Percentiles rank a stretch among this genome's conserved stretches.
These are phyloP conservation scores for Physaria fendleri DNA, from an alignment of 345 rosid species.

Conservation along the genomic window DNA sequence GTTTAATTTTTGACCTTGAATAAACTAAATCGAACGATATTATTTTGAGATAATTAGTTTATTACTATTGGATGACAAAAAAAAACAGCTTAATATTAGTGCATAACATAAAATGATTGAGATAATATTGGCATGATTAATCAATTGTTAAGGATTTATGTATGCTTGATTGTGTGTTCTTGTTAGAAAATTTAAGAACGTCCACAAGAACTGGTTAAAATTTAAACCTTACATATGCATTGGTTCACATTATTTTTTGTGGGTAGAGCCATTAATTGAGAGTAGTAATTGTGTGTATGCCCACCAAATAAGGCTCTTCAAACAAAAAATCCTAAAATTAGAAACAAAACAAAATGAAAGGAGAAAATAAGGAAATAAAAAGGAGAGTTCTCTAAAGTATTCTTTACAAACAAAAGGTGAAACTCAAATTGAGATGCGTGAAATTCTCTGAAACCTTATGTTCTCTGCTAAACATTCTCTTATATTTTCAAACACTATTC, in stretches of 20 bases:
- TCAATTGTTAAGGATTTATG: too few species aligned
- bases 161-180: too few species aligned
- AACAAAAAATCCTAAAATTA: slow-evolving; percentile 17
- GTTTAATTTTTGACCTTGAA: too few species aligned
- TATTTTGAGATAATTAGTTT: too few species aligned
- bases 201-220: too few species aligned
- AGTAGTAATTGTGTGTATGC: slow-evolving; percentile 7
- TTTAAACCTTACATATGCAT: not conserved
- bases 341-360: slow-evolving; percentile 12
- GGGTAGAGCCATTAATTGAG: slow-evolving; percentile 3
- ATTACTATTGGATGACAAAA: too few species aligned
- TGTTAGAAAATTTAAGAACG: too few species aligned
- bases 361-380: not conserved
- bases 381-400: not conserved
- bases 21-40: too few species aligned
- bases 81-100: too few species aligned
- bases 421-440: slow-evolving; percentile 15
- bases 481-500: not conserved
- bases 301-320: slow-evolving; percentile 27
- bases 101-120: too few species aligned
- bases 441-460: slow-evolving; percentile 27
- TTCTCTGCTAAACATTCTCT: slow-evolving; percentile 13
- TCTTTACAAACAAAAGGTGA: slow-evolving; percentile 8
- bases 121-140: too few species aligned
- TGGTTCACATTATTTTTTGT: not conserved